Conservation (phyloP, 1,284 basidiomycete species). For the Leccinum subrobustum region DNA sequence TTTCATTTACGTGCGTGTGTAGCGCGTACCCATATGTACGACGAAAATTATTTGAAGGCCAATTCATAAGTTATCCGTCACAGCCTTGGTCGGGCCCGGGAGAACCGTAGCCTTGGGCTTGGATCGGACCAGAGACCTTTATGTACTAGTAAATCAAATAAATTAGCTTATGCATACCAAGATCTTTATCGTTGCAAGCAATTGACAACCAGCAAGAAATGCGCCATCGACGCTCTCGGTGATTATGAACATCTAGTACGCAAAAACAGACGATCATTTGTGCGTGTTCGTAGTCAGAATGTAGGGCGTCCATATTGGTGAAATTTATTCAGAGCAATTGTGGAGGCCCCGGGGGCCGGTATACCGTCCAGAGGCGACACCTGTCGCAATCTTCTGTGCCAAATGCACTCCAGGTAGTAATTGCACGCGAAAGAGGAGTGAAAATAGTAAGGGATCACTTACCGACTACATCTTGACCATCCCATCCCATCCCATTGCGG, state of each 20-base stretch:
- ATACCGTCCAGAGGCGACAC: not conserved
- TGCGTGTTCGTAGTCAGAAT: not conserved
- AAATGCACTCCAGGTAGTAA: not conserved
- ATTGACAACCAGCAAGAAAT: not conserved
- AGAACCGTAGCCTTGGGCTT: not conserved
- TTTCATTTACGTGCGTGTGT: not conserved
- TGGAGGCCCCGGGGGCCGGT: fast-evolving
- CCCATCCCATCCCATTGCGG: too few relatives aligned
- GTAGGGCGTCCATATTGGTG: not conserved
- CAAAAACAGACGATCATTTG: not conserved
- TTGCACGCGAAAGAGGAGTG: not conserved
- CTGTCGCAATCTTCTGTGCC: not conserved
- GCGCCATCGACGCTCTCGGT: not conserved
- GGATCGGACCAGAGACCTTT: not conserved
- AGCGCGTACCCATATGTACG: not conserved
- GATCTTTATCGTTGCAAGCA: not conserved
- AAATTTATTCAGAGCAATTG: not conserved
- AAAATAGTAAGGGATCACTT: not conserved
- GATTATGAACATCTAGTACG: not conserved
- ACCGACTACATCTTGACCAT: too few relatives aligned
- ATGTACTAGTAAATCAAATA: not conserved
- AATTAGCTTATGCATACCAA: not conserved
- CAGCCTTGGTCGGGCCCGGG: not conserved
- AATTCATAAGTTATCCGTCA: not conserved
- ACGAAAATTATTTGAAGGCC: not conserved